A percentile compares a stretch with the other conserved stretches of the same genome.
These are phyloP conservation scores for Wallacemonas sp. DNA, from an alignment of 208 protist species.

Conservation along the genomic window DNA sequence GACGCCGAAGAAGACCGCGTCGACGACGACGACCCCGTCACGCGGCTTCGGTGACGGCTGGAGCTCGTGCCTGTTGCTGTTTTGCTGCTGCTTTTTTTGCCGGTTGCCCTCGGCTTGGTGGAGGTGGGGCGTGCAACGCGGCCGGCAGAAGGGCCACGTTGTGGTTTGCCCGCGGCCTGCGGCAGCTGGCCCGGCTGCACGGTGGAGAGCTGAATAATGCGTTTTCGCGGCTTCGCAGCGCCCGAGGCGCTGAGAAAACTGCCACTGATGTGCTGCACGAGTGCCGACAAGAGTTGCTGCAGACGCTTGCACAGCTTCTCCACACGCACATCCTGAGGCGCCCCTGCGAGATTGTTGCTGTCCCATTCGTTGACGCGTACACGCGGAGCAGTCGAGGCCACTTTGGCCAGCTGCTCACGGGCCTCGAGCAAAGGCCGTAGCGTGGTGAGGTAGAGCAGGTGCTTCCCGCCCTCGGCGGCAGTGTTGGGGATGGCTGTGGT, in stretches of 20 bases:
- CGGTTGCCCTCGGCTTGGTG: not conserved
- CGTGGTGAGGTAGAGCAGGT: conserved; percentile 33
- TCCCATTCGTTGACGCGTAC: conserved; percentile 60
- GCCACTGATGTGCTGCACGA: conserved; percentile 63
- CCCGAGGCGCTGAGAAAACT: conserved; percentile 50
- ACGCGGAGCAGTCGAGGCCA: conserved; percentile 28
- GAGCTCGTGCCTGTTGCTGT: not conserved
- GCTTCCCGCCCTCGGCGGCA: not conserved
- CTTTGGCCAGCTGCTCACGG: conserved; percentile 33
- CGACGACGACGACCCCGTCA: not conserved
- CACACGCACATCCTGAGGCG: conserved; percentile 45
- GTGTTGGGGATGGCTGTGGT: not conserved
- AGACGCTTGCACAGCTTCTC: conserved; percentile 47
- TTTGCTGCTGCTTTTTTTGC: not conserved
- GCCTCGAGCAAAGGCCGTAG: conserved; percentile 53
- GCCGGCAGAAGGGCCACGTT: not conserved
- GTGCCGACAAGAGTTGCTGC: conserved; percentile 26
- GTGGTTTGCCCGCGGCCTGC: not conserved
- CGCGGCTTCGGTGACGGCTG: too few relatives aligned
- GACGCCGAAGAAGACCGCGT: conserved; percentile 2
- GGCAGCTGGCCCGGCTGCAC: not conserved
- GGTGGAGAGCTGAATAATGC: conserved; percentile 3
- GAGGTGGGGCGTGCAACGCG: too few relatives aligned
- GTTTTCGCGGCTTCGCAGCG: conserved; percentile 20
- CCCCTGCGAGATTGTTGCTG: conserved; percentile 48